phyloP scores from a whole-genome alignment of 805 yeast genomes.

The Sugiyamaella smithiae region DNA sequence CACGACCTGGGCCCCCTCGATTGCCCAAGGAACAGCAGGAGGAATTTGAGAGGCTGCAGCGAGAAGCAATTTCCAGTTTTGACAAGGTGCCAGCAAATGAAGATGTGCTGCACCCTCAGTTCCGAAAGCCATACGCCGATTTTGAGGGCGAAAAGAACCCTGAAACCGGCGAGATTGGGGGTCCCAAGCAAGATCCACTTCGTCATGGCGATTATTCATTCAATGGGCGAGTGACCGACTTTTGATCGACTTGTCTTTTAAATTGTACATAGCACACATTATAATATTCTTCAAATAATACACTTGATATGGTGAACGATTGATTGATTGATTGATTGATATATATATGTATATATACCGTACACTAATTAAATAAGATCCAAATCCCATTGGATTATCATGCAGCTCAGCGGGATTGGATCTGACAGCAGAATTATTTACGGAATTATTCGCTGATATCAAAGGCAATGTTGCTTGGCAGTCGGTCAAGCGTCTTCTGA shows the following conservation, averaged over 20 bases:
- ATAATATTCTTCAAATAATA: background rate
- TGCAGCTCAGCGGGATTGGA: too few species aligned
- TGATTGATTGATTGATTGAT: background rate
- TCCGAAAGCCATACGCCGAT: slow-evolving; percentile 80
- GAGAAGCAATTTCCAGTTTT: slow-evolving; percentile 61
- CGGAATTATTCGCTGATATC: too few species aligned
- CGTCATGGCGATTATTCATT: slow-evolving; percentile 90
- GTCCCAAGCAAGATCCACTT: slow-evolving; percentile 96
- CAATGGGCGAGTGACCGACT: slow-evolving; percentile 95
- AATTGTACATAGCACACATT: background rate
- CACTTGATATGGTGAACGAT: background rate
- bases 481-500: too few species aligned
- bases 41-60: slow-evolving; percentile 86
- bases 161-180: slow-evolving; percentile 90
- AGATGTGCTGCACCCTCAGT: slow-evolving; percentile 54
- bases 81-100: slow-evolving; percentile 6
- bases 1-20: slow-evolving; percentile 59
- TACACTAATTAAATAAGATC: too few species aligned
- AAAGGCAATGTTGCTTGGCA: too few species aligned
- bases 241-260: slow-evolving; percentile 41
- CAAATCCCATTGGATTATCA: too few species aligned
- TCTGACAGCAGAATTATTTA: too few species aligned
- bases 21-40: slow-evolving; percentile 80
- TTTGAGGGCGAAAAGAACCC: slow-evolving; percentile 95
- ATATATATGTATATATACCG: too few species aligned